Evolutionary conservation across 2,329 filamentous ascomycete genomes (phyloP), one percentile per base, ranked within the genome.

Genomic region (Xylariaceae sp.): DNA sequence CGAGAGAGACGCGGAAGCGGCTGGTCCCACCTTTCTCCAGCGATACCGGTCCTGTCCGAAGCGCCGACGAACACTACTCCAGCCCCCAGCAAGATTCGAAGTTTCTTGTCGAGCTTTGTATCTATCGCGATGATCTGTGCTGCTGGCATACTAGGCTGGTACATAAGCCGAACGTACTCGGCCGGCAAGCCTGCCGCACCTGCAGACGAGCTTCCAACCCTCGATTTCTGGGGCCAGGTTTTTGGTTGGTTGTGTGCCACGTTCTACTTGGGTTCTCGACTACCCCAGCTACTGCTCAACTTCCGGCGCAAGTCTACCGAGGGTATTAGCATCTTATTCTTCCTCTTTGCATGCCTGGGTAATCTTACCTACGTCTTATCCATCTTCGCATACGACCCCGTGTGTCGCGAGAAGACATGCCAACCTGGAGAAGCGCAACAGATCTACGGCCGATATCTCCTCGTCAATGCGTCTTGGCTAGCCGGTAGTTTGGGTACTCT

Each of bases 261-360:
- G 1, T 80, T 97, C 4, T 97, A 99, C 71, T 89, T 97, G 9
- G 90, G 90, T 18, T 94, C 89, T 0, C 88, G 94, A 7, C 76
- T 97, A 5, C 94, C 94, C 0, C 94, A 99, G 76, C 80, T 99
- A 1, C 80, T 97, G 6, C 84, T 97, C 56, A 99, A 97, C 74
- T 96, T 90, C 77, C 85, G 90, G 17, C 88, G 94, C 63, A 96
- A 96, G 77, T 92, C 88, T 49, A 97, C 92, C 0, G 92, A 97
- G 58, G 94, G 94, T 2, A 88, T 99, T 17, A 93, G 89, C 65
- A 86, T 97, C 76, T 82, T 97, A 9, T 99, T 97, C 76, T 97
- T 97, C 77, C 79, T 97, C 18, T 97, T 99, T 72, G 94, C 94
- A 3, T 97, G 93, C 71, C 84, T 97, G 4, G 94, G 94, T 1